Evolutionary conservation across 2,329 filamentous ascomycete species (phyloP), one percentile per base, ranked within the genome.

Genomic region (Biscogniauxia marginata): DNA sequence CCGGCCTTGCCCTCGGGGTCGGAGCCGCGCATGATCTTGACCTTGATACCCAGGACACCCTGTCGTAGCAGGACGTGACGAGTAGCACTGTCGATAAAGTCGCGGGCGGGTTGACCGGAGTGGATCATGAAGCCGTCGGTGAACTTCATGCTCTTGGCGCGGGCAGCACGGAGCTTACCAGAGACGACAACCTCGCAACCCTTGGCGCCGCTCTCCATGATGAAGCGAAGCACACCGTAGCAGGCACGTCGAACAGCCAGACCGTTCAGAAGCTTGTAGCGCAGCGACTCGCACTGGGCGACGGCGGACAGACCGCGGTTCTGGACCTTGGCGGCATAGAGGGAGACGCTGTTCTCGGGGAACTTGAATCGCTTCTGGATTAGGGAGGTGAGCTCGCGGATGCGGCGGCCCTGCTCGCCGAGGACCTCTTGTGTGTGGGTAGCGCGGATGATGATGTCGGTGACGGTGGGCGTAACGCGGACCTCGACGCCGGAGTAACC

Each of bases 291-390:
- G 91, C 95, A 99, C 86, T 99, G 95, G 74, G 95, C 95, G 82
- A 99, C 95, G 77, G 95, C 95, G 74, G 93, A 98, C 70, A 99
- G 93, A 90, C 95, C 95, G 78, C 95, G 93, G 86, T 97, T 98
- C 87, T 98, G 95, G 76, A 99, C 95, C 89, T 99, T 99, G 81
- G 95, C 96, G 82, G 95, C 95, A 81, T 99, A 99, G 76, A 99
- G 92, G 68, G 95, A 98, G 79, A 99, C 95, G 72, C 90, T 96
- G 90, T 98, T 98, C 85, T 98, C 93, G 82, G 95, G 93, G 89
- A 99, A 99, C 87, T 97, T 97, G 91, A 99, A 99, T 77, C 95
- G 93, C 90, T 99, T 98, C 86, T 99, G 96, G 86, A 99, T 99
- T 78, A 99, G 89, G 75, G 92, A 97, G 78, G 95, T 99, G 81